These are phyloP conservation scores for Ambispora gerdemannii DNA, from an alignment of 192 early-diverging fungal genomes.

Conservation along the genomic window DNA sequence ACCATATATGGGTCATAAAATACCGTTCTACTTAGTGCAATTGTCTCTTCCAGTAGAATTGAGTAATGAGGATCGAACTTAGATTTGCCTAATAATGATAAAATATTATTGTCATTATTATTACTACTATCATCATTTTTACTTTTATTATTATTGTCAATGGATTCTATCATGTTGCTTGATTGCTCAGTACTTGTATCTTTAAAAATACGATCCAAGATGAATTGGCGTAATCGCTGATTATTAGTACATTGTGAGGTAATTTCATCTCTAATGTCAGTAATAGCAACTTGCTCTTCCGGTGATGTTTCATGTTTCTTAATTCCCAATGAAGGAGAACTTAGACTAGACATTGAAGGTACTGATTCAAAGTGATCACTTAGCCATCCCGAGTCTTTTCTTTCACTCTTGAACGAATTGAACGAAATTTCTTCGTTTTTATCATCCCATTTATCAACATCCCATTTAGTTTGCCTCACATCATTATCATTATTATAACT, in stretches of 20 bases:
- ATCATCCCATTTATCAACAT: background rate
- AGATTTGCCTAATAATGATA: too few species aligned
- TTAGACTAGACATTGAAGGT: background rate
- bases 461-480: background rate
- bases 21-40: background rate
- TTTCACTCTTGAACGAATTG: background rate
- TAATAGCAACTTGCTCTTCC: background rate
- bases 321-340: background rate
- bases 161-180: background rate
- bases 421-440: background rate
- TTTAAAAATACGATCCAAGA: conserved; percentile 4
- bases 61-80: background rate
- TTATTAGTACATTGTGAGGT: conserved; percentile 4
- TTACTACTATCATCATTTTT: too few species aligned
- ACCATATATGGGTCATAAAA: conserved; percentile 44
- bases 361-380: background rate
- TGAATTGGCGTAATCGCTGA: background rate
- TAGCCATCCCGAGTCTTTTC: background rate
- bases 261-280: background rate
- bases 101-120: too few species aligned
- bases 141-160: too few species aligned
- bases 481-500: background rate
- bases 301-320: background rate
- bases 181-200: background rate
- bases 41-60: conserved; percentile 6